Conservation (phyloP, 768 basidiomycete genomes). For the Tephrocybe sp. region DNA sequence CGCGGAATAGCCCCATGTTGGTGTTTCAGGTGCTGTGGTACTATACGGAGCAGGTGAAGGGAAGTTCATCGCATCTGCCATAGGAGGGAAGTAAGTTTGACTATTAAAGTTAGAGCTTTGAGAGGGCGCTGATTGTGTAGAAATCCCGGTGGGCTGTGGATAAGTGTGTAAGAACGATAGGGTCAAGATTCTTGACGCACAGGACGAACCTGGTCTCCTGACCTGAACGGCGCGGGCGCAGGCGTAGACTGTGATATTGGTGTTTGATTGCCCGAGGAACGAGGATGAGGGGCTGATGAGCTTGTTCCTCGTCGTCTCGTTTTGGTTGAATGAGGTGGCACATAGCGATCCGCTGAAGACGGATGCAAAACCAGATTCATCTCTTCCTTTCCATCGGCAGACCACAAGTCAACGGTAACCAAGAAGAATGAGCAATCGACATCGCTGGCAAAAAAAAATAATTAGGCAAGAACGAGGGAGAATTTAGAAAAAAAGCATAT, state of each 20-base stretch:
- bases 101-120: slow-evolving; percentile 39
- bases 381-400: slow-evolving; percentile 75
- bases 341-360: slow-evolving; percentile 73
- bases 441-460: slow-evolving; percentile 48
- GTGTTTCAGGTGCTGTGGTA: slow-evolving; percentile 40
- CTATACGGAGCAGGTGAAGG: slow-evolving; percentile 41
- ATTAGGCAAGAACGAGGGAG: slow-evolving; percentile 4
- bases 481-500: no score
- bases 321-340: slow-evolving; percentile 48
- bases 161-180: slow-evolving; percentile 10
- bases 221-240: slow-evolving; percentile 42
- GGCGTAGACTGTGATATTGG: slow-evolving; percentile 47
- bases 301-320: slow-evolving; percentile 42
- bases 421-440: slow-evolving; percentile 88
- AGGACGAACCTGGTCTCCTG: slow-evolving; percentile 44
- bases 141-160: slow-evolving; percentile 21
- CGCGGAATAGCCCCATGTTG: slow-evolving; percentile 57
- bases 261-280: slow-evolving; percentile 44
- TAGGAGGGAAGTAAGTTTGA: slow-evolving; percentile 45
- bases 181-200: slow-evolving; percentile 6
- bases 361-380: slow-evolving; percentile 91
- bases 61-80: slow-evolving; percentile 41
- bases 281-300: slow-evolving; percentile 32
- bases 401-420: slow-evolving; percentile 93
- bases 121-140: slow-evolving; percentile 39